A percentile compares a stretch with the other conserved stretches of the same genome.
These are phyloP conservation scores for Pythium pectinolyticum DNA, from an alignment of 352 stramenopile species.

Conservation along the genomic window DNA sequence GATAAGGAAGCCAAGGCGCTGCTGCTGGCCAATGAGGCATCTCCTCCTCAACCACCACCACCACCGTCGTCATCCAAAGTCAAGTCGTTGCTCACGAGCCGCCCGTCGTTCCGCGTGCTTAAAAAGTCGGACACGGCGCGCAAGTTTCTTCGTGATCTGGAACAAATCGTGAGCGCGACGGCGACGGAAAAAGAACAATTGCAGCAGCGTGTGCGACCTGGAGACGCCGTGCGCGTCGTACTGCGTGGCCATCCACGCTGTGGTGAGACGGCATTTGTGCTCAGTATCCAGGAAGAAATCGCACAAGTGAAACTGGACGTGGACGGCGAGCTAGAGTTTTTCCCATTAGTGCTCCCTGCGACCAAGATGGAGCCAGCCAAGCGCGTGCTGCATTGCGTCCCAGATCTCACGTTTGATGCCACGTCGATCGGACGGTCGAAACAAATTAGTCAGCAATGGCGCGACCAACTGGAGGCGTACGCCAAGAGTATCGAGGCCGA, in stretches of 20 bases:
- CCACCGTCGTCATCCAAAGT: slow-evolving; percentile 12
- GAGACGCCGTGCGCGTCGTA: slow-evolving; percentile 74
- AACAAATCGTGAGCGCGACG: slow-evolving; percentile 50
- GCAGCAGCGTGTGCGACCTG: slow-evolving; percentile 37
- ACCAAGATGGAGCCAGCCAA: slow-evolving; percentile 60
- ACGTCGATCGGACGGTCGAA: slow-evolving; percentile 37
- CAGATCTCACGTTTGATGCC: slow-evolving; percentile 63
- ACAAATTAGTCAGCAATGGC: slow-evolving; percentile 51
- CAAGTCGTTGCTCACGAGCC: slow-evolving; percentile 14
- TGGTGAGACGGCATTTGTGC: slow-evolving; percentile 74
- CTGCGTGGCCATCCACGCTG: slow-evolving; percentile 71
- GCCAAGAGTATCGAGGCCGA: slow-evolving; percentile 60
- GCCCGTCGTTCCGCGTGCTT: slow-evolving; percentile 24
- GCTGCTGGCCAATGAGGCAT: not conserved
- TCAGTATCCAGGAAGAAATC: slow-evolving; percentile 59
- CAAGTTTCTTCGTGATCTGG: slow-evolving; percentile 58
- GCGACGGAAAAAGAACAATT: slow-evolving; percentile 41
- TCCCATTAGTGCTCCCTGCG: slow-evolving; percentile 57
- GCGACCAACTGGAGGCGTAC: slow-evolving; percentile 57
- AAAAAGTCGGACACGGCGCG: slow-evolving; percentile 52
- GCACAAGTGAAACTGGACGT: slow-evolving; percentile 81
- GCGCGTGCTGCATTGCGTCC: slow-evolving; percentile 57
- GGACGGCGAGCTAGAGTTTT: slow-evolving; percentile 80
- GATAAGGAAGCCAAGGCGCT: not conserved
- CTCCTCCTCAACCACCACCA: not conserved